Evolutionary conservation across 2,329 filamentous ascomycete genomes (phyloP).

Genomic region (Amesomyces nigricolor): DNA sequence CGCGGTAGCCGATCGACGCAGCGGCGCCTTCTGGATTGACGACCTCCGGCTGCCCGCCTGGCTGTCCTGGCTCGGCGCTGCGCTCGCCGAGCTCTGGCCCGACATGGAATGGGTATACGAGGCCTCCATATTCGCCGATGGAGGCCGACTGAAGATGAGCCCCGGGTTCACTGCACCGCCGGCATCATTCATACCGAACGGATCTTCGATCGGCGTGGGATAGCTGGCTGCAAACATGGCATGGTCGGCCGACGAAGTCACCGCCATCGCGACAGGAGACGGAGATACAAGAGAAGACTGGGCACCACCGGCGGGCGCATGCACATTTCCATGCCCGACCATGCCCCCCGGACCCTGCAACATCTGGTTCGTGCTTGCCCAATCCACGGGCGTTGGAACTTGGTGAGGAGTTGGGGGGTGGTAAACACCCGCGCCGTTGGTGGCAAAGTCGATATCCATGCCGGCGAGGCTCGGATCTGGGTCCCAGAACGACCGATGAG

Average conservation of each 20-base stretch:
- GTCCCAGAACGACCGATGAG: slow-evolving; percentile 51
- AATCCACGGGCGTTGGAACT: slow-evolving; percentile 50
- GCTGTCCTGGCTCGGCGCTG: slow-evolving; percentile 14
- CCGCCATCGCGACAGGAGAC: slow-evolving; percentile 37
- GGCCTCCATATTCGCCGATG: slow-evolving; percentile 42
- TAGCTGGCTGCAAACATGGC: slow-evolving; percentile 40
- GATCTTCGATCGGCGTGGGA: slow-evolving; percentile 42
- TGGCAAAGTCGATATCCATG: slow-evolving; percentile 56
- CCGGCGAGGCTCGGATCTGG: slow-evolving; percentile 44
- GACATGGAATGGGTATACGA: slow-evolving; percentile 30
- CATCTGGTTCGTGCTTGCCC: slow-evolving; percentile 50
- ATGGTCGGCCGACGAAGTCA: slow-evolving; percentile 34
- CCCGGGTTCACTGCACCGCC: slow-evolving; percentile 52
- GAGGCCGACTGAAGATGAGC: slow-evolving; percentile 50
- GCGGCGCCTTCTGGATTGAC: slow-evolving; percentile 29
- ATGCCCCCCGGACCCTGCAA: slow-evolving; percentile 44
- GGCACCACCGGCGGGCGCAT: slow-evolving; percentile 33
- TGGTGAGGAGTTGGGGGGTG: slow-evolving; percentile 38
- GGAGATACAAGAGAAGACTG: slow-evolving; percentile 48
- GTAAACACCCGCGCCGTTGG: slow-evolving; percentile 41
- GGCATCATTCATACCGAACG: slow-evolving; percentile 43
- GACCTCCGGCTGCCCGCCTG: slow-evolving; percentile 23
- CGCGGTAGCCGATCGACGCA: slow-evolving; percentile 43
- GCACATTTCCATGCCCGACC: slow-evolving; percentile 28
- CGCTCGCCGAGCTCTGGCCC: slow-evolving; percentile 24